phyloP scores from a whole-genome alignment of 2,329 filamentous ascomycete species.

The Alternaria ethzedia region DNA sequence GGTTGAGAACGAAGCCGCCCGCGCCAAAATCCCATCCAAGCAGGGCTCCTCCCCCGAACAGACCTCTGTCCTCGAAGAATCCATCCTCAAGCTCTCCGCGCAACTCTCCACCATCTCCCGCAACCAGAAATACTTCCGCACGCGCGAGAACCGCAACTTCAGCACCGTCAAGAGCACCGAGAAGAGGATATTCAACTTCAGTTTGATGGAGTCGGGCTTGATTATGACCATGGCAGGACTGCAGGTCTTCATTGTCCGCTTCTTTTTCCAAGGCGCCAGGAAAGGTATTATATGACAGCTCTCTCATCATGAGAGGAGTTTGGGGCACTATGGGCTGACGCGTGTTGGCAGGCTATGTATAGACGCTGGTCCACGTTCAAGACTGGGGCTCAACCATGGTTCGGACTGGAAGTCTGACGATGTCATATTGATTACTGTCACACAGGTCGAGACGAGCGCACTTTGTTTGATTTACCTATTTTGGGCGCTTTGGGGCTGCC shows the following conservation, averaged over 20 bases:
- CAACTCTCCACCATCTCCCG: conserved; percentile 92
- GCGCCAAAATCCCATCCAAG: conserved; percentile 81
- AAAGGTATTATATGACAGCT: conserved; percentile 57
- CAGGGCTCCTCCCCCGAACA: conserved; percentile 89
- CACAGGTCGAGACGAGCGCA: background rate
- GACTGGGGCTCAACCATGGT: background rate
- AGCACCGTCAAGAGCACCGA: conserved; percentile 97
- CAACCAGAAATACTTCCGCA: conserved; percentile 99
- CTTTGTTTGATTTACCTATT: background rate
- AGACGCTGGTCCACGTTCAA: conserved; percentile 5
- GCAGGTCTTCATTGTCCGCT: conserved; percentile 95
- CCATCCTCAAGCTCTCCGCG: conserved; percentile 90
- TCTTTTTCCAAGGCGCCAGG: conserved; percentile 94
- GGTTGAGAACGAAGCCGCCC: conserved; percentile 89
- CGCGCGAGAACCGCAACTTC: conserved; percentile 98
- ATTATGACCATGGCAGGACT: conserved; percentile 94
- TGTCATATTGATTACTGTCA: background rate
- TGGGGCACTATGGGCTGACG: conserved; percentile 20
- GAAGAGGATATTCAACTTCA: conserved; percentile 95
- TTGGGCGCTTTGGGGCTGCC: conserved; percentile 8
- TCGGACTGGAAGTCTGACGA: background rate
- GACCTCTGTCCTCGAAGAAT: conserved; percentile 87
- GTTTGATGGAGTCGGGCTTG: conserved; percentile 86
- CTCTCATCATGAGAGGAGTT: background rate
- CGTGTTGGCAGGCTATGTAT: conserved; percentile 33